Evolutionary conservation across 1,139 yeast species (phyloP).

Genomic region (Pneumocystis sp.): DNA sequence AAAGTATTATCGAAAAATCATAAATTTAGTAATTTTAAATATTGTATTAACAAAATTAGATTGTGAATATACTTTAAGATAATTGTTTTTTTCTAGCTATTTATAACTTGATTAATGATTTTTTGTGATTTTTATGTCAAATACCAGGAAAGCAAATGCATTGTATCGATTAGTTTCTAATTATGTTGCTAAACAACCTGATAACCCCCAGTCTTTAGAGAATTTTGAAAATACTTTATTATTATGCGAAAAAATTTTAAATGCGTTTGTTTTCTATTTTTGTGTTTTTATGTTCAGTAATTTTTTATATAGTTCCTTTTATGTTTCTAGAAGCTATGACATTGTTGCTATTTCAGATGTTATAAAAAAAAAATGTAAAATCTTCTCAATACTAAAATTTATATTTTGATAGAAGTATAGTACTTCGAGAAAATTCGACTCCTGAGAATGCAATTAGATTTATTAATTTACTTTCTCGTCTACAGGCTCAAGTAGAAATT

Average conservation of each 20-base stretch:
- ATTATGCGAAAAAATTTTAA: neutral
- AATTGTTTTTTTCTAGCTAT: neutral
- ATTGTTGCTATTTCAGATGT: neutral
- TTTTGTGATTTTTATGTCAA: neutral
- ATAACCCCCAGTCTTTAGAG: neutral
- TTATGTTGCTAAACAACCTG: neutral
- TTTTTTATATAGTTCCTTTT: neutral
- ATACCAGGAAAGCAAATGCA: neutral
- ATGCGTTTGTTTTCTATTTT: neutral
- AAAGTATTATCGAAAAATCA: neutral
- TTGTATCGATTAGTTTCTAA: neutral
- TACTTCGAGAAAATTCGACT: neutral
- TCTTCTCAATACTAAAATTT: neutral
- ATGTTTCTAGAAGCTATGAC: neutral
- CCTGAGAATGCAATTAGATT: neutral
- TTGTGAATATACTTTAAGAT: neutral
- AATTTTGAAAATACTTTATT: neutral
- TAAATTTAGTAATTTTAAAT: neutral
- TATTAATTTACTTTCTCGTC: constrained; percentile 1
- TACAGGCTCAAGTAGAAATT: neutral
- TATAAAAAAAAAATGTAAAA: neutral
- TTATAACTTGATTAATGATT: neutral
- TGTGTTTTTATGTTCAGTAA: neutral
- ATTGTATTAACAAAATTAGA: neutral
- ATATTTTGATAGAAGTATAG: neutral